Evolutionary conservation across 805 yeast species (phyloP).

Genomic region (Ogataea nonfermentans): DNA sequence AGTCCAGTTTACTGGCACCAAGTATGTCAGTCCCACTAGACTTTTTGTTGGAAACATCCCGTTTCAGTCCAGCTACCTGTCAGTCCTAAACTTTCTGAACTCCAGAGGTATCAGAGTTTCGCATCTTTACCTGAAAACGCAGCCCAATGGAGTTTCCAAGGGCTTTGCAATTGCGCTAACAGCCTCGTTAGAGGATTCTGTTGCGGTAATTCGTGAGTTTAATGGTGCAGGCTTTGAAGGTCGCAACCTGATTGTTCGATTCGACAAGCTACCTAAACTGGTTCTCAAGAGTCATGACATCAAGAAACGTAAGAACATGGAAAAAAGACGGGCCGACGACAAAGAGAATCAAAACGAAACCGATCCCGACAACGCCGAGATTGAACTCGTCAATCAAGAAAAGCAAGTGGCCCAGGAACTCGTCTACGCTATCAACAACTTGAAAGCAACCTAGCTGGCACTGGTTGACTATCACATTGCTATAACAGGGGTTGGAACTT

Average conservation of each 20-base stretch:
- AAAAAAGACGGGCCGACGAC: slow-evolving; percentile 11
- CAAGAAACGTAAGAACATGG: slow-evolving; percentile 21
- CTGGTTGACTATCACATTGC: slow-evolving; percentile 5
- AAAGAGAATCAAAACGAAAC: slow-evolving; percentile 6
- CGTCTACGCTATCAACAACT: slow-evolving; percentile 21
- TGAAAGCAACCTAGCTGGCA: slow-evolving; percentile 13
- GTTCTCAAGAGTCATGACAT: slow-evolving; percentile 27
- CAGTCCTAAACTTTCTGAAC: slow-evolving; percentile 18
- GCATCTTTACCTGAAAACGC: slow-evolving; percentile 35
- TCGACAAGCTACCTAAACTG: slow-evolving; percentile 51
- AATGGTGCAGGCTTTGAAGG: slow-evolving; percentile 58
- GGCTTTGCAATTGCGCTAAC: slow-evolving; percentile 69
- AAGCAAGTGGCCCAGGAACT: slow-evolving; percentile 30
- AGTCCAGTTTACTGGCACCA: slow-evolving; percentile 23
- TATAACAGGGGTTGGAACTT: slow-evolving; percentile 32
- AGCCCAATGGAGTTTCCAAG: slow-evolving; percentile 41
- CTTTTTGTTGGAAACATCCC: slow-evolving; percentile 59
- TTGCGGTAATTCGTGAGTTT: slow-evolving; percentile 46
- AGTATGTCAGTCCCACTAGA: slow-evolving; percentile 42
- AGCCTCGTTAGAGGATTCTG: slow-evolving; percentile 44
- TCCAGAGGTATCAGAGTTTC: slow-evolving; percentile 7
- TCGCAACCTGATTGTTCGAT: slow-evolving; percentile 57
- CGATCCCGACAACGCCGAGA: slow-evolving; percentile 1
- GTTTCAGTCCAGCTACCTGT: slow-evolving; percentile 31
- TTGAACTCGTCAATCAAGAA: slow-evolving; percentile 18